Evolutionary conservation across 164 flowering plant species (phyloP).

Genomic region (Vitis rupestris): DNA sequence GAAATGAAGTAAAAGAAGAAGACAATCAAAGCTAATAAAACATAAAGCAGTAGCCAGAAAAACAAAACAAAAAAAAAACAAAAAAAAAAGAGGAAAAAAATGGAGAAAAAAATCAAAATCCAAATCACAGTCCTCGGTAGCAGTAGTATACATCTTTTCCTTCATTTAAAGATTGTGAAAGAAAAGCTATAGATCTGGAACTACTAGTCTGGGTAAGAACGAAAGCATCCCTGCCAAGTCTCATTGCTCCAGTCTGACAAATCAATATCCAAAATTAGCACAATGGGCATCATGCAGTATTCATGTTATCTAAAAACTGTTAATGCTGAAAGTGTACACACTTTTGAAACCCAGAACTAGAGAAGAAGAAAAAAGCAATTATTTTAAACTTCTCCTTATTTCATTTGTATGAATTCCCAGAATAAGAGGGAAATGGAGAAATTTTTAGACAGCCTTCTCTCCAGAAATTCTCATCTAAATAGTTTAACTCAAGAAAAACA

Average conservation of each 20-base stretch:
- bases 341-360: not conserved
- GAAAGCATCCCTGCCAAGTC: slow-evolving; percentile 59
- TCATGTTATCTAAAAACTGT: not conserved
- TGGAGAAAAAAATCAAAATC: not conserved
- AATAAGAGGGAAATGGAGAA: not conserved
- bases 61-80: not conserved
- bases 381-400: not conserved
- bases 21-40: not conserved
- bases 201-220: slow-evolving; percentile 51
- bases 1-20: not conserved
- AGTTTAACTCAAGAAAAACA: not conserved
- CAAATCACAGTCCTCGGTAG: not conserved
- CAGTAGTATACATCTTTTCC: slow-evolving; percentile 43
- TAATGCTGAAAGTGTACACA: not conserved
- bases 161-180: slow-evolving; percentile 61
- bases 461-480: not conserved
- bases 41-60: not conserved
- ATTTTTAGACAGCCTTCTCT: not conserved
- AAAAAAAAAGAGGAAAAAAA: not conserved
- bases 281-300: not conserved
- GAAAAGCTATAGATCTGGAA: slow-evolving; percentile 65
- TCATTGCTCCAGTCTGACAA: slow-evolving; percentile 57
- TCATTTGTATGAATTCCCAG: too few relatives aligned
- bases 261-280: slow-evolving; percentile 5
- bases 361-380: not conserved